phyloP scores from a whole-genome alignment of 345 rosid species.

The Noccaea bulbosa region DNA sequence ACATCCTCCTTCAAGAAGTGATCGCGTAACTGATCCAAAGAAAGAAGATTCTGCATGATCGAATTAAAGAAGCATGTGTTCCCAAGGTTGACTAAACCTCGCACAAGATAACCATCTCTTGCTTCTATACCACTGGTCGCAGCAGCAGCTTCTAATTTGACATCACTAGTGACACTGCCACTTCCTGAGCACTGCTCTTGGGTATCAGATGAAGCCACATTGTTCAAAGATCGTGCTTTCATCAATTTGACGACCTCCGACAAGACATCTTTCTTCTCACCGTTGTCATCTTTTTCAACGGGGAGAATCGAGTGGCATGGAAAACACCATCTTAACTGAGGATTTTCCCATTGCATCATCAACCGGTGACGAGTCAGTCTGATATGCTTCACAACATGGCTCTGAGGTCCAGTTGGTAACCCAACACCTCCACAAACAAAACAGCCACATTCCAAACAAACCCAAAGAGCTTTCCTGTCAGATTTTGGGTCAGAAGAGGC shows the following conservation, averaged over 20 bases:
- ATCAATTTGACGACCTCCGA: constrained; percentile 63
- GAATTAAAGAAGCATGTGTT: constrained; percentile 98
- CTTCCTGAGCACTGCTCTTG: constrained; percentile 68
- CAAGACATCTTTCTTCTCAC: constrained; percentile 60
- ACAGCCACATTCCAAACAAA: constrained; percentile 94
- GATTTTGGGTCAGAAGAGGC: constrained; percentile 56
- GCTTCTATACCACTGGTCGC: constrained; percentile 48
- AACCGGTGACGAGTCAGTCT: constrained; percentile 68
- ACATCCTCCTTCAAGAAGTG: constrained; percentile 60
- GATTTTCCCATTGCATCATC: constrained; percentile 79
- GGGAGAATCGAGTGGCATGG: constrained; percentile 68
- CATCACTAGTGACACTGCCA: constrained; percentile 59
- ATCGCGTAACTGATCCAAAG: constrained; percentile 61
- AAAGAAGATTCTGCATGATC: constrained; percentile 85
- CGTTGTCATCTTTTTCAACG: constrained; percentile 68
- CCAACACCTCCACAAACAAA: constrained; percentile 90
- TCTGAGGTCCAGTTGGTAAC: constrained; percentile 73
- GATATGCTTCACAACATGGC: constrained; percentile 76
- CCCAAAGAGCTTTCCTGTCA: constrained; percentile 74
- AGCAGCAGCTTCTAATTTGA: constrained; percentile 45
- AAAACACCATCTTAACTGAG: constrained; percentile 89
- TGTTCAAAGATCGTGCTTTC: constrained; percentile 52
- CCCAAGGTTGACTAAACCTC: constrained; percentile 94
- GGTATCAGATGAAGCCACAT: constrained; percentile 47
- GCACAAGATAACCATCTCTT: constrained; percentile 57